Conservation (phyloP, 2,329 filamentous ascomycete species). For the Decorospora gaudefroyi region DNA sequence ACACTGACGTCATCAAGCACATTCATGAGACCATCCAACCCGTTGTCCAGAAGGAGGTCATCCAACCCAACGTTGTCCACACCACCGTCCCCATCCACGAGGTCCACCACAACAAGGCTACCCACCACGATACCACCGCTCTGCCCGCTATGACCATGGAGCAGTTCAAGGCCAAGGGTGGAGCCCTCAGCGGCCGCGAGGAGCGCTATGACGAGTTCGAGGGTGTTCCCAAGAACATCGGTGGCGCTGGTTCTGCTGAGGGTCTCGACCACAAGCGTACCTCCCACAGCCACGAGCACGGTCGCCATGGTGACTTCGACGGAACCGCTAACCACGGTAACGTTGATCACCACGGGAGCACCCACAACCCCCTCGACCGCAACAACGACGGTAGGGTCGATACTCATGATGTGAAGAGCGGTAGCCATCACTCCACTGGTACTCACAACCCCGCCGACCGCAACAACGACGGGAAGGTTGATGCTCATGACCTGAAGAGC, state of each 20-base stretch:
- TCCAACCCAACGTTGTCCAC: conserved; percentile 70
- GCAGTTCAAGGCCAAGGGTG: conserved; percentile 65
- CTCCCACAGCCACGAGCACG: conserved; percentile 14
- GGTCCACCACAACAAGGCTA: conserved; percentile 67
- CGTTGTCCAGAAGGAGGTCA: conserved; percentile 69
- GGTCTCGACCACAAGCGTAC: conserved; percentile 25
- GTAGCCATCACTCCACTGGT: conserved; percentile 2
- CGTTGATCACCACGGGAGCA: conserved; percentile 10
- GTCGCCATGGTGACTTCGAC: conserved; percentile 28
- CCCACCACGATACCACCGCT: conserved; percentile 67
- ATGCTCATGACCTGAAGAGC: conserved; percentile 10
- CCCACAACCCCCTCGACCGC: conserved; percentile 14
- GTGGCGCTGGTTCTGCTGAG: conserved; percentile 31
- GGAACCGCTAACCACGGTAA: conserved; percentile 11
- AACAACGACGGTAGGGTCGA: conserved; percentile 10
- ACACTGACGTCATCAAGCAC: conserved; percentile 43
- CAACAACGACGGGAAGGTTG: conserved; percentile 8
- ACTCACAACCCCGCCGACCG: conserved; percentile 6
- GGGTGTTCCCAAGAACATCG: conserved; percentile 62
- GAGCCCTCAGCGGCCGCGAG: conserved; percentile 58
- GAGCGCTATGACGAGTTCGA: conserved; percentile 64
- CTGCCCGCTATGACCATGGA: conserved; percentile 67
- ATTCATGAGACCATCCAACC: conserved; percentile 73
- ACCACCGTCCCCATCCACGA: conserved; percentile 74
- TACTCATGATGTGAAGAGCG: conserved; percentile 12